These are phyloP conservation scores for Debaryomyces fabryi DNA, from an alignment of 1,139 yeast genomes.

Conservation along the genomic window DNA sequence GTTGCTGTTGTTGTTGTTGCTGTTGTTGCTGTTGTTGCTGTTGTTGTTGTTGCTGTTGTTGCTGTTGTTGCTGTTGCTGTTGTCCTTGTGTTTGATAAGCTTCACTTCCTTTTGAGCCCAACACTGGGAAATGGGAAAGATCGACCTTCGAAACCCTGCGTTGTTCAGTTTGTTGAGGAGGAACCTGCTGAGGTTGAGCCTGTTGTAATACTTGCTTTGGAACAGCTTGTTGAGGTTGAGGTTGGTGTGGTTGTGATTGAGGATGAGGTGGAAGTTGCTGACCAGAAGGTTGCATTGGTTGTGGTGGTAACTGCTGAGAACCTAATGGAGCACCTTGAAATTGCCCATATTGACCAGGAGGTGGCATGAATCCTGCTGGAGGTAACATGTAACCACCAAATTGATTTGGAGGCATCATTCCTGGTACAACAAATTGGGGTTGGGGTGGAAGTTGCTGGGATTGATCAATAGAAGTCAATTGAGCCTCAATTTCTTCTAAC, in stretches of 20 bases:
- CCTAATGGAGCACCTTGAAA: slow-evolving; percentile 32
- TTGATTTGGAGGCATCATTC: slow-evolving; percentile 45
- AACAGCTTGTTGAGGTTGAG: slow-evolving; percentile 6
- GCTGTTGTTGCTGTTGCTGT: slow-evolving; percentile 11
- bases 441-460: slow-evolving; percentile 29
- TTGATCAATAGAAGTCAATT: slow-evolving; percentile 54
- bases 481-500: slow-evolving; percentile 78
- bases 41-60: slow-evolving; percentile 15
- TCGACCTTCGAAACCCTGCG: slow-evolving; percentile 33
- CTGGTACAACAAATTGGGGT: slow-evolving; percentile 39
- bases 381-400: slow-evolving; percentile 47
- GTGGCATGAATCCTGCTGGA: slow-evolving; percentile 42
- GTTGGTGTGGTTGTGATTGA: slow-evolving; percentile 13
- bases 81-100: slow-evolving; percentile 12
- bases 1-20: slow-evolving; percentile 10
- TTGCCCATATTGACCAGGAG: slow-evolving; percentile 43
- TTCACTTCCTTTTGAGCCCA: slow-evolving; percentile 45
- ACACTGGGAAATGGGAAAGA: slow-evolving; percentile 52
- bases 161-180: slow-evolving; percentile 6
- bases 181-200: slow-evolving; percentile 5
- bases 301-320: slow-evolving; percentile 28
- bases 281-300: slow-evolving; percentile 19
- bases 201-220: not conserved
- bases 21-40: slow-evolving; percentile 10
- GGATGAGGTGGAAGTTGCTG: slow-evolving; percentile 20